A percentile compares a stretch with the other conserved stretches of the same genome.
Evolutionary conservation across 2,329 filamentous ascomycete species (phyloP).

Genomic region (Pyricularia sp.): DNA sequence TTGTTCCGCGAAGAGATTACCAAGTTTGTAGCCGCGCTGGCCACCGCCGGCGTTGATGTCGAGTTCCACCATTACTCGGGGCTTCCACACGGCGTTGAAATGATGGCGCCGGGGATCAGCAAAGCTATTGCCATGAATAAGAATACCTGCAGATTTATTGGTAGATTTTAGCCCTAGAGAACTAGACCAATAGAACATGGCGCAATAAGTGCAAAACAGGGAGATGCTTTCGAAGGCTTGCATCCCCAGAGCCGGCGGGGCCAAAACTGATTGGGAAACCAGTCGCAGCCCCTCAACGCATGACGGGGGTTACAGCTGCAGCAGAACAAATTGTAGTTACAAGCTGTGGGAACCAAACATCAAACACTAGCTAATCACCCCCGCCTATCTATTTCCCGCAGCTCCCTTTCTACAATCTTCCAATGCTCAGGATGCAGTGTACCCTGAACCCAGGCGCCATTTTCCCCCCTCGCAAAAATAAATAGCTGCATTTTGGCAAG

Average conservation of each 20-base stretch:
- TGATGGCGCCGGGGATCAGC: background rate
- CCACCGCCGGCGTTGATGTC: constrained; percentile 21
- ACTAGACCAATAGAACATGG: background rate
- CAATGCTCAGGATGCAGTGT: background rate
- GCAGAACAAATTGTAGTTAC: too few species aligned
- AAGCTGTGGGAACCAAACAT: too few species aligned
- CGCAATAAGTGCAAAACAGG: background rate
- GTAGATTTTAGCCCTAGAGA: background rate
- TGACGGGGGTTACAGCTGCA: too few species aligned
- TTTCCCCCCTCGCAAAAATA: background rate
- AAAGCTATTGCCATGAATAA: background rate
- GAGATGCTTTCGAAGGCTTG: background rate
- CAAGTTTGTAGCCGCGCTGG: constrained; percentile 22
- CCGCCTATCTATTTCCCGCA: constrained; percentile 1
- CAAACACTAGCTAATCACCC: background rate
- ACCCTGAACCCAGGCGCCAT: constrained; percentile 4
- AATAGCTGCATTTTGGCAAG: background rate
- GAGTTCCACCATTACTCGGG: constrained; percentile 32
- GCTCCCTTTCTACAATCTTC: constrained; percentile 1
- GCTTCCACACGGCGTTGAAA: constrained; percentile 28
- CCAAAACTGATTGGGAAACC: background rate
- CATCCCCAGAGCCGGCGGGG: background rate
- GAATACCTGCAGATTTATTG: background rate
- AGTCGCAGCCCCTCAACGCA: background rate
- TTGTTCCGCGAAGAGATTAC: constrained; percentile 26